Percentiles rank a stretch among this genome's conserved stretches.
These are phyloP conservation scores for Aureobasidium leucospermi DNA, from an alignment of 2,329 filamentous ascomycete species.

Conservation along the genomic window DNA sequence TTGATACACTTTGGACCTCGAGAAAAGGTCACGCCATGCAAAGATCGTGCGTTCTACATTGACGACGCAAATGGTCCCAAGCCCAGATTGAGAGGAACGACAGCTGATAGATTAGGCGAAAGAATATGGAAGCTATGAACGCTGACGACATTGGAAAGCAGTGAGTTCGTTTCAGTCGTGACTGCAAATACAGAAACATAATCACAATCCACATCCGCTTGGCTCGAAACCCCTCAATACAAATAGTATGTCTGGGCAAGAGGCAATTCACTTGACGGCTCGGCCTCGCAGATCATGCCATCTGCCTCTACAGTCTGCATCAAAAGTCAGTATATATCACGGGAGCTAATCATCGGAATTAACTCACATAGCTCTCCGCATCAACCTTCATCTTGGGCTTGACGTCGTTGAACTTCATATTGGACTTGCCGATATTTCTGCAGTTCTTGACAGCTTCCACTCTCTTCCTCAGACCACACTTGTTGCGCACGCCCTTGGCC, in stretches of 20 bases:
- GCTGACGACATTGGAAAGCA: background rate
- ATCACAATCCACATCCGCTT: no score
- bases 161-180: background rate
- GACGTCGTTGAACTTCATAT: constrained; percentile 83
- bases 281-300: constrained; percentile 64
- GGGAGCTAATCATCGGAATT: background rate
- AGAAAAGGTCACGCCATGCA: no score
- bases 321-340: constrained; percentile 16
- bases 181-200: background rate
- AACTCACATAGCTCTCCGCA: constrained; percentile 70
- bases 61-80: no score
- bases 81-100: no score
- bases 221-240: no score
- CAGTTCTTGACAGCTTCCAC: constrained; percentile 74
- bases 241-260: constrained; percentile 72
- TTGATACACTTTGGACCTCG: no score
- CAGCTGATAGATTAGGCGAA: no score
- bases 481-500: constrained; percentile 56
- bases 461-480: constrained; percentile 70
- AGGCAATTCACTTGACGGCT: constrained; percentile 63
- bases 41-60: no score
- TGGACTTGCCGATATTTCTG: constrained; percentile 65
- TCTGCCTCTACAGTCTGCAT: constrained; percentile 68
- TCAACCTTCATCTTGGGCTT: constrained; percentile 88
- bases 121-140: no score